Conservation (phyloP, 805 yeast genomes). For the Sungouiozyma intestinalis region DNA sequence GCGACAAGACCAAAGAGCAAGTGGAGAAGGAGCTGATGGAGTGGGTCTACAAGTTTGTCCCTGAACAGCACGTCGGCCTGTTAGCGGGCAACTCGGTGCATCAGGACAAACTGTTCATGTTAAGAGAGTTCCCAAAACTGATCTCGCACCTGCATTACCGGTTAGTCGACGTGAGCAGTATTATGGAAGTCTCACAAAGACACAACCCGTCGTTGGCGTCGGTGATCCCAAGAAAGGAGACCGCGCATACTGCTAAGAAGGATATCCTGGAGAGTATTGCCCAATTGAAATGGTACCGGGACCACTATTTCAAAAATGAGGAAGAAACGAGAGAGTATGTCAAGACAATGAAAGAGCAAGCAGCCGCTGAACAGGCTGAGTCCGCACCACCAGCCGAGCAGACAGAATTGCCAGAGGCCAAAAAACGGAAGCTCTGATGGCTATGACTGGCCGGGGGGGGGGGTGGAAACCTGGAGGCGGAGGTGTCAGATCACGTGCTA, state of each 20-base stretch:
- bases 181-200: conserved; percentile 71
- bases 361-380: too few relatives aligned
- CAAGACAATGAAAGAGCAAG: conserved; percentile 1
- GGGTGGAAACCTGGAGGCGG: too few relatives aligned
- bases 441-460: neutral
- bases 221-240: conserved; percentile 50
- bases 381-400: neutral
- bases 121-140: conserved; percentile 71
- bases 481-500: too few relatives aligned
- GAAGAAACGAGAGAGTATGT: conserved; percentile 11
- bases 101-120: conserved; percentile 79
- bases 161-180: conserved; percentile 78
- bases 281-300: conserved; percentile 69
- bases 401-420: neutral
- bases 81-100: conserved; percentile 90
- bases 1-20: conserved; percentile 40
- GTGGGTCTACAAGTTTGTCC: conserved; percentile 49
- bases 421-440: neutral
- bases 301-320: conserved; percentile 42
- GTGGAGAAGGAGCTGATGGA: conserved; percentile 58
- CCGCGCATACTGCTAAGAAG: conserved; percentile 74
- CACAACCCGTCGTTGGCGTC: conserved; percentile 58
- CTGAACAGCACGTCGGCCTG: conserved; percentile 47
- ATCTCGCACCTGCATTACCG: conserved; percentile 59
- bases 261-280: conserved; percentile 85